These are phyloP conservation scores for Dryas octopetala DNA, from an alignment of 306 rosid genomes.

Conservation along the genomic window DNA sequence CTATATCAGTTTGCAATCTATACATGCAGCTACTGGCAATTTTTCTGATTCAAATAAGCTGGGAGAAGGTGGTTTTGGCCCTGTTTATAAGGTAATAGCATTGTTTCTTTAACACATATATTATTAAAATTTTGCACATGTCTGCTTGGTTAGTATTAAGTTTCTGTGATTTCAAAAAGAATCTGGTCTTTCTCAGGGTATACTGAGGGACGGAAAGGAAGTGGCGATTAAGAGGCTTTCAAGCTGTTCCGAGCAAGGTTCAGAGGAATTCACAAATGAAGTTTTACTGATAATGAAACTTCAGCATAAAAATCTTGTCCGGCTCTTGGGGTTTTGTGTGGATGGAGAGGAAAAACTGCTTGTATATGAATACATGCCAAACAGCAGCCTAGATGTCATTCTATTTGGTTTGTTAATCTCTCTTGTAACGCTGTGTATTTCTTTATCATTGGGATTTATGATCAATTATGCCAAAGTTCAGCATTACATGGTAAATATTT, in stretches of 20 bases:
- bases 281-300: constrained; percentile 58
- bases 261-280: constrained; percentile 64
- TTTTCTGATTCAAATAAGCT: constrained; percentile 59
- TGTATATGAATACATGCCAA: constrained; percentile 66
- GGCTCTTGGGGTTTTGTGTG: constrained; percentile 62
- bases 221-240: constrained; percentile 77
- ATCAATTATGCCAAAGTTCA: no score
- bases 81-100: constrained; percentile 59
- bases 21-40: constrained; percentile 50
- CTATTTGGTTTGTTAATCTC: constrained; percentile 46
- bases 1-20: constrained; percentile 42
- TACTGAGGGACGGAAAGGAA: constrained; percentile 47
- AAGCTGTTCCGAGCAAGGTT: constrained; percentile 52
- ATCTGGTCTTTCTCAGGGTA: constrained; percentile 41
- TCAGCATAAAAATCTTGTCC: constrained; percentile 71
- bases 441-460: neutral
- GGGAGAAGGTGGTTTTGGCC: constrained; percentile 82
- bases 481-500: neutral
- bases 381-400: constrained; percentile 57
- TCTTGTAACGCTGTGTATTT: neutral
- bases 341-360: constrained; percentile 59
- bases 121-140: neutral
- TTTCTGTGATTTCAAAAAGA: neutral
- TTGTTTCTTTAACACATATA: neutral
- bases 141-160: neutral